These are phyloP conservation scores for Raffaelea albimanens DNA, from an alignment of 2,329 filamentous ascomycete genomes.

Conservation along the genomic window DNA sequence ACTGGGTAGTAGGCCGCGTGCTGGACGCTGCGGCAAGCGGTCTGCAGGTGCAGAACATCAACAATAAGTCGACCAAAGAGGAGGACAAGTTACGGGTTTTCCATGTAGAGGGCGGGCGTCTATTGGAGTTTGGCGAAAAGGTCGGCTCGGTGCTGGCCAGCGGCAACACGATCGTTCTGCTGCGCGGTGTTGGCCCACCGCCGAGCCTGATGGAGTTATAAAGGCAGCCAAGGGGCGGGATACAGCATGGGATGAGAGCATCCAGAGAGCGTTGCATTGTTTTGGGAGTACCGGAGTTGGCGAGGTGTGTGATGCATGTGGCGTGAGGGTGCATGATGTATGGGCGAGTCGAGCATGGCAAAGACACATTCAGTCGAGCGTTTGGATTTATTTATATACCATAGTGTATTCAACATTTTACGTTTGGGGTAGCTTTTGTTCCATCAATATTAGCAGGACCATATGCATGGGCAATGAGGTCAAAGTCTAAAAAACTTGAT, in stretches of 20 bases:
- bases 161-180: slow-evolving; percentile 82
- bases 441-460: too few relatives aligned
- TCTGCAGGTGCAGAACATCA: slow-evolving; percentile 73
- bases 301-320: too few relatives aligned
- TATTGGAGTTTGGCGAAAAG: slow-evolving; percentile 84
- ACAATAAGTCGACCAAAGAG: slow-evolving; percentile 68
- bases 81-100: slow-evolving; percentile 78
- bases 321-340: too few relatives aligned
- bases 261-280: neutral
- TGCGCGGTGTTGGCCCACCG: slow-evolving; percentile 76
- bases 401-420: too few relatives aligned
- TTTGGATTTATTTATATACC: too few relatives aligned
- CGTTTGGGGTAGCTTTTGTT: too few relatives aligned
- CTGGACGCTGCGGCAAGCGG: slow-evolving; percentile 69
- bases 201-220: slow-evolving; percentile 58
- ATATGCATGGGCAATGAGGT: too few relatives aligned
- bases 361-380: too few relatives aligned
- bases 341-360: too few relatives aligned
- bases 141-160: slow-evolving; percentile 62
- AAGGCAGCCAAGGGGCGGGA: slow-evolving; percentile 3
- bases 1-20: slow-evolving; percentile 84
- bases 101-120: slow-evolving; percentile 79
- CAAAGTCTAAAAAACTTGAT: too few relatives aligned
- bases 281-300: neutral
- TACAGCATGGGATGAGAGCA: neutral